Percentiles rank a stretch among this genome's conserved stretches.
These are phyloP conservation scores for Zoysia matrella DNA, from an alignment of 202 grass and related monocot genomes.

Conservation along the genomic window DNA sequence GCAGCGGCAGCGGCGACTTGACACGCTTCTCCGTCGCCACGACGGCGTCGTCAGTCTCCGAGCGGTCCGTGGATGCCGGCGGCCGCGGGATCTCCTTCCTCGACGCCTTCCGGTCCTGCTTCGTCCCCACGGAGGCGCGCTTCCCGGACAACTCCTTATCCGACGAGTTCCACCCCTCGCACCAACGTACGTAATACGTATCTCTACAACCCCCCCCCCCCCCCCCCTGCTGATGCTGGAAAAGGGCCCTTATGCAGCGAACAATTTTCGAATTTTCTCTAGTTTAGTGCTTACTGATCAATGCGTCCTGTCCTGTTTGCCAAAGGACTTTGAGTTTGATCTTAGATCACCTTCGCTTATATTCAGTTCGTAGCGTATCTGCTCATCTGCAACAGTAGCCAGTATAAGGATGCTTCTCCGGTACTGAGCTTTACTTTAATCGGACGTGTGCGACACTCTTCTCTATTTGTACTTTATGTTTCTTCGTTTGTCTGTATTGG, in stretches of 20 bases:
- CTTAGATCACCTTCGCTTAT: not conserved
- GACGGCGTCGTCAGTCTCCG: slow-evolving; percentile 29
- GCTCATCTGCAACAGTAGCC: not conserved
- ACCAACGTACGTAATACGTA: slow-evolving; percentile 37
- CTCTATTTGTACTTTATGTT: slow-evolving; percentile 6
- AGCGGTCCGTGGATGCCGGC: not conserved
- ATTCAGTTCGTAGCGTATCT: slow-evolving; percentile 2
- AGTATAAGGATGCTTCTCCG: not conserved
- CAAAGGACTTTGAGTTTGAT: not conserved
- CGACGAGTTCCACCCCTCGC: slow-evolving; percentile 44
- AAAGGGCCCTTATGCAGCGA: not conserved
- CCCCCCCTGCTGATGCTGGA: not conserved
- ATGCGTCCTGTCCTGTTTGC: not conserved
- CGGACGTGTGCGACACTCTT: slow-evolving; percentile 10
- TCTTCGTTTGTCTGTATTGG: slow-evolving; percentile 4
- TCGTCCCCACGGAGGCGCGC: slow-evolving; percentile 48
- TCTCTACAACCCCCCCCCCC: too few relatives aligned
- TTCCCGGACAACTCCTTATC: slow-evolving; percentile 49
- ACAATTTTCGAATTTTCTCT: not conserved
- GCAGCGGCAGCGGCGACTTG: slow-evolving; percentile 45
- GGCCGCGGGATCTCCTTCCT: slow-evolving; percentile 38
- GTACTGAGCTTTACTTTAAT: slow-evolving; percentile 30
- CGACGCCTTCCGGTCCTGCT: slow-evolving; percentile 61
- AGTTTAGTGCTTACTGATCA: not conserved
- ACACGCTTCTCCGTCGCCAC: slow-evolving; percentile 40